Percentiles rank a stretch among this genome's conserved stretches.
phyloP scores from a whole-genome alignment of 805 yeast species.

The Wickerhamiella azyma region DNA sequence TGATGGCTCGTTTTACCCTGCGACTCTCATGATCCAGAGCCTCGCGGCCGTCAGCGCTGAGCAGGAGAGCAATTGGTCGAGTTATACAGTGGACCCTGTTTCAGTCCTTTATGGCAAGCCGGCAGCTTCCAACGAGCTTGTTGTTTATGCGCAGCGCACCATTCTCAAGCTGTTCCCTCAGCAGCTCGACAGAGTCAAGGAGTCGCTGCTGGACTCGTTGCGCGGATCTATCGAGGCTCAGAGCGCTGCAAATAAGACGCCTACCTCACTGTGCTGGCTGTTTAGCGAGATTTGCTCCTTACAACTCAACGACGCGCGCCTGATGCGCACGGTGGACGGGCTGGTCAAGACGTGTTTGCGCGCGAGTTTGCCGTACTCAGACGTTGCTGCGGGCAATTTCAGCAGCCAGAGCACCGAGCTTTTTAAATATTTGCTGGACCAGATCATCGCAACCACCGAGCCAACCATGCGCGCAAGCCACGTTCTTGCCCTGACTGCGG shows the following conservation, averaged over 20 bases:
- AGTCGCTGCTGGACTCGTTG: conserved; percentile 72
- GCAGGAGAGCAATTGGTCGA: too few species aligned
- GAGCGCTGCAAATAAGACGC: not conserved
- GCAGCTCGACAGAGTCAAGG: conserved; percentile 66
- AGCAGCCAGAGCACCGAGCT: conserved; percentile 1
- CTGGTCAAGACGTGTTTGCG: not conserved
- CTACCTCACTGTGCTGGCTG: not conserved
- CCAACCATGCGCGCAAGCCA: conserved; percentile 10
- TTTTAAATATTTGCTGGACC: conserved; percentile 6
- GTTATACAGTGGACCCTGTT: not conserved
- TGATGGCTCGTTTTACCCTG: conserved; percentile 18
- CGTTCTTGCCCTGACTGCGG: conserved; percentile 8
- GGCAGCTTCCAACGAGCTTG: conserved; percentile 25
- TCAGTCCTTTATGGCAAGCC: not conserved
- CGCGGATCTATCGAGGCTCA: conserved; percentile 33
- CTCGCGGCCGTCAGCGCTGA: not conserved
- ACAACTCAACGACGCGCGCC: not conserved
- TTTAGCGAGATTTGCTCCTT: not conserved
- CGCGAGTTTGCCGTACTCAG: not conserved
- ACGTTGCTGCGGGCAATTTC: not conserved
- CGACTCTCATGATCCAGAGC: conserved; percentile 27
- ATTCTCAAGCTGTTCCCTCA: conserved; percentile 58
- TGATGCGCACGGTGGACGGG: conserved; percentile 3
- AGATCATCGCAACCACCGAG: conserved; percentile 8
- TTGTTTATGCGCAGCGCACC: conserved; percentile 69